phyloP scores from a whole-genome alignment of 768 basidiomycete species.

The Mycena indigotica region DNA sequence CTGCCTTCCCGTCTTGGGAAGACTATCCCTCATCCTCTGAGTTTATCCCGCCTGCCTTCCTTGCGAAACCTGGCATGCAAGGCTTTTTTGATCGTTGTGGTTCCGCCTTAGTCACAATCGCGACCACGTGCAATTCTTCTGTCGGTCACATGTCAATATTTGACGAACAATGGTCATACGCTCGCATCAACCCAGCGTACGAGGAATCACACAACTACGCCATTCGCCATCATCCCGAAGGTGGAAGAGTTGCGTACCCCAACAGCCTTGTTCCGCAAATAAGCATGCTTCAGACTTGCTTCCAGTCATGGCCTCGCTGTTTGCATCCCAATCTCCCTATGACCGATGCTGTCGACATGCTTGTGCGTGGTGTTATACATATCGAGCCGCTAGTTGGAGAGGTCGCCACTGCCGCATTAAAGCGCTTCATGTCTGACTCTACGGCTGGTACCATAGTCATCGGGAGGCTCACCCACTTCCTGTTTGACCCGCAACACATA shows the following conservation, averaged over 20 bases:
- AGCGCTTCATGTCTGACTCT: slow-evolving; percentile 69
- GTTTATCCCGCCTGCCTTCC: slow-evolving; percentile 53
- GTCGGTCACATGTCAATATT: slow-evolving; percentile 80
- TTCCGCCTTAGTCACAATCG: slow-evolving; percentile 57
- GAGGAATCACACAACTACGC: slow-evolving; percentile 72
- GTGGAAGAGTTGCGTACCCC: slow-evolving; percentile 66
- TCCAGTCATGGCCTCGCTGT: slow-evolving; percentile 85
- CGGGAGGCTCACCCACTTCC: slow-evolving; percentile 63
- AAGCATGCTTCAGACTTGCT: slow-evolving; percentile 70
- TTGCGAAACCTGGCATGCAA: slow-evolving; percentile 66
- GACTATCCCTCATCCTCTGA: slow-evolving; percentile 76
- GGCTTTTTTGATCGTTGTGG: slow-evolving; percentile 73
- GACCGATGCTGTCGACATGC: slow-evolving; percentile 71
- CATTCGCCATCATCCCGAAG: slow-evolving; percentile 69
- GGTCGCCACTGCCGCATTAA: slow-evolving; percentile 67
- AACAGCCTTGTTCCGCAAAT: slow-evolving; percentile 61
- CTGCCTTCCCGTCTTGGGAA: slow-evolving; percentile 48
- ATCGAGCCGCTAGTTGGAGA: slow-evolving; percentile 76
- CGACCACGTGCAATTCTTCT: slow-evolving; percentile 58
- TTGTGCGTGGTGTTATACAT: slow-evolving; percentile 81
- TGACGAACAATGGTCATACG: slow-evolving; percentile 79
- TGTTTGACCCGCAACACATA: slow-evolving; percentile 71
- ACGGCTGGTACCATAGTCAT: slow-evolving; percentile 59
- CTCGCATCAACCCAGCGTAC: slow-evolving; percentile 58
- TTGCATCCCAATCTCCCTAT: slow-evolving; percentile 59